Percentiles rank a stretch among this genome's conserved stretches.
These are phyloP conservation scores for Talaromyces atroroseus DNA, from an alignment of 2,329 filamentous ascomycete species.

Conservation along the genomic window DNA sequence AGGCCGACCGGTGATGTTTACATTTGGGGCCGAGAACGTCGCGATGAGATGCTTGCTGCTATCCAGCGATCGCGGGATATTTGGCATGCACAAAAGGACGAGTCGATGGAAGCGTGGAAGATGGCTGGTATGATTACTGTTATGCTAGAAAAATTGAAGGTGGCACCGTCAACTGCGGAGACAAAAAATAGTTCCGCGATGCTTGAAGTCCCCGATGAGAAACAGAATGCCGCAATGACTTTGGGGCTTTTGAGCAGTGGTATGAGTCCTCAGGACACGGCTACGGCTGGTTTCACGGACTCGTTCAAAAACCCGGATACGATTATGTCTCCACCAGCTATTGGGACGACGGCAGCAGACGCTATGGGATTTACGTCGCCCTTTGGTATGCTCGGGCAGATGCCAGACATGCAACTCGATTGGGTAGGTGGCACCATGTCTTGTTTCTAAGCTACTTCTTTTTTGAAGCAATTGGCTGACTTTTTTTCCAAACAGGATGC, in stretches of 20 bases:
- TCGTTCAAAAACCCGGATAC: conserved; percentile 27
- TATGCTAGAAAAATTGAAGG: conserved; percentile 71
- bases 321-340: conserved; percentile 22
- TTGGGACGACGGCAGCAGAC: conserved; percentile 24
- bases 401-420: conserved; percentile 51
- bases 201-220: conserved; percentile 48
- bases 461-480: conserved; percentile 19
- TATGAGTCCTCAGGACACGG: conserved; percentile 46
- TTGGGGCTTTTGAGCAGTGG: conserved; percentile 63
- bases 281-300: conserved; percentile 26
- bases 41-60: conserved; percentile 68
- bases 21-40: conserved; percentile 45
- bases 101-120: conserved; percentile 86
- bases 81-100: conserved; percentile 71
- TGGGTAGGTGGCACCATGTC: conserved; percentile 46
- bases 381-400: conserved; percentile 53
- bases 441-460: not conserved
- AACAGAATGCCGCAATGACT: conserved; percentile 64
- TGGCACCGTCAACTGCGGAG: conserved; percentile 21
- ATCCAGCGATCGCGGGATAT: conserved; percentile 70
- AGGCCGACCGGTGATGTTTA: conserved; percentile 35
- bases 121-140: conserved; percentile 74
- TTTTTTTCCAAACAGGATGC: conserved; percentile 50
- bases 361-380: conserved; percentile 45
- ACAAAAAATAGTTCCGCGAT: conserved; percentile 17